These are phyloP conservation scores for Peniophora sp. DNA, from an alignment of 1,284 basidiomycete species.

Conservation along the genomic window DNA sequence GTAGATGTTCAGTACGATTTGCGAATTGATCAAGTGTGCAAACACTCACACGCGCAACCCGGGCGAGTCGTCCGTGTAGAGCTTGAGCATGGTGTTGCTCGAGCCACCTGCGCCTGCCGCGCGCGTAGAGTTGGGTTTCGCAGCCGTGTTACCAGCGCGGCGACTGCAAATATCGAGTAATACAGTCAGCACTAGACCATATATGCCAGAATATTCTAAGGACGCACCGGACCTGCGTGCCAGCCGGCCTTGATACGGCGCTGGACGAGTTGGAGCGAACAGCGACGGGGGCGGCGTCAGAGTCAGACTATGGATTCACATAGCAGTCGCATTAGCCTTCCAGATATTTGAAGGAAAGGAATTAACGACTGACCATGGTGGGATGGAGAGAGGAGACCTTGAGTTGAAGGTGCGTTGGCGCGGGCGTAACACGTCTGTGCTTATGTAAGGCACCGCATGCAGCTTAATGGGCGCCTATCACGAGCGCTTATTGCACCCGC, in stretches of 20 bases:
- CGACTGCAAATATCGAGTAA: conserved; percentile 43
- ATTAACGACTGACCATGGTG: conserved; percentile 9
- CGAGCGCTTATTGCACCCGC: neutral
- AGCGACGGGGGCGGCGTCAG: conserved; percentile 19
- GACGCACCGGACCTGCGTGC: conserved; percentile 70
- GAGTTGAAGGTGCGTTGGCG: neutral
- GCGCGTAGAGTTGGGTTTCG: conserved; percentile 82
- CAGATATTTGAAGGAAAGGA: neutral
- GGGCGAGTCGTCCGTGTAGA: conserved; percentile 97
- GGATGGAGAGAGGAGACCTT: neutral
- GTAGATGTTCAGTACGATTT: neutral
- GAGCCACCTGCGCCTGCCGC: conserved; percentile 95
- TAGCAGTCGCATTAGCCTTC: neutral
- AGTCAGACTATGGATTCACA: conserved; percentile 23
- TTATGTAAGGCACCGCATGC: neutral
- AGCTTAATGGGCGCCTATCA: neutral
- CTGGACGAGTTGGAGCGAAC: conserved; percentile 13
- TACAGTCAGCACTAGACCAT: conserved; percentile 1
- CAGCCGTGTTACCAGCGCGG: conserved; percentile 60
- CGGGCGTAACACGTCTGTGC: too few relatives aligned
- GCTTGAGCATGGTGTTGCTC: conserved; percentile 95
- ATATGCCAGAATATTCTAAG: neutral
- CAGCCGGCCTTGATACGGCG: conserved; percentile 62
- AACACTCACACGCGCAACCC: conserved; percentile 88
- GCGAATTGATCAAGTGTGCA: too few relatives aligned